These are phyloP conservation scores for Biscogniauxia marginata DNA, from an alignment of 2,329 filamentous ascomycete genomes.

Conservation along the genomic window DNA sequence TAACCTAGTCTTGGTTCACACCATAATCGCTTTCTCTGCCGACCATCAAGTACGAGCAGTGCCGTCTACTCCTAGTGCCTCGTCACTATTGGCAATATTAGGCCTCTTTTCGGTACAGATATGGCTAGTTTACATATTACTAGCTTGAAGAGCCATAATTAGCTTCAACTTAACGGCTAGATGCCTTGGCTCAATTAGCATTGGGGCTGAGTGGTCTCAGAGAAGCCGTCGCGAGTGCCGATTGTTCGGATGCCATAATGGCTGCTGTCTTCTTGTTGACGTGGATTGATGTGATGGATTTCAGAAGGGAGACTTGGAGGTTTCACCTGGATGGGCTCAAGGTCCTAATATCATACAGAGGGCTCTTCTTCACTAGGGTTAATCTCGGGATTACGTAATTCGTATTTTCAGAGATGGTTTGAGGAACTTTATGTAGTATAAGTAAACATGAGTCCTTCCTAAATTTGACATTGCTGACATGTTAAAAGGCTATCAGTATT, in stretches of 20 bases:
- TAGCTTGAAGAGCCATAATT: background rate
- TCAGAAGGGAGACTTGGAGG: background rate
- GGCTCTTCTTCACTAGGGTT: background rate
- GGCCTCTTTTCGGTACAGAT: no score
- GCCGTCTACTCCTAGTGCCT: background rate
- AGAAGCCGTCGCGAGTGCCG: background rate
- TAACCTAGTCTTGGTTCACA: constrained; percentile 6
- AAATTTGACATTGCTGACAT: background rate
- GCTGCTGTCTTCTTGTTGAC: constrained; percentile 1
- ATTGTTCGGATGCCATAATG: background rate
- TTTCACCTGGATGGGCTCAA: background rate
- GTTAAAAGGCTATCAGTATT: background rate
- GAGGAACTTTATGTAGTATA: constrained; percentile 1
- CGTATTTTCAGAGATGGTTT: background rate
- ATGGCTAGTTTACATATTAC: background rate
- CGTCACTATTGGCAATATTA: no score
- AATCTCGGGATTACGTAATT: background rate
- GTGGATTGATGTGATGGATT: constrained; percentile 2
- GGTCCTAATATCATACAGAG: background rate
- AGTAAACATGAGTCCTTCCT: background rate
- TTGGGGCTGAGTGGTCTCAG: background rate
- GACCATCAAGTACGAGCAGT: constrained; percentile 4
- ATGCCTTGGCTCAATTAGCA: constrained; percentile 1
- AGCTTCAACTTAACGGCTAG: background rate
- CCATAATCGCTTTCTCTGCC: constrained; percentile 5